A percentile compares a stretch with the other conserved stretches of the same genome.
Evolutionary conservation across 1,284 basidiomycete species (phyloP).

Genomic region (Waitea zeae): DNA sequence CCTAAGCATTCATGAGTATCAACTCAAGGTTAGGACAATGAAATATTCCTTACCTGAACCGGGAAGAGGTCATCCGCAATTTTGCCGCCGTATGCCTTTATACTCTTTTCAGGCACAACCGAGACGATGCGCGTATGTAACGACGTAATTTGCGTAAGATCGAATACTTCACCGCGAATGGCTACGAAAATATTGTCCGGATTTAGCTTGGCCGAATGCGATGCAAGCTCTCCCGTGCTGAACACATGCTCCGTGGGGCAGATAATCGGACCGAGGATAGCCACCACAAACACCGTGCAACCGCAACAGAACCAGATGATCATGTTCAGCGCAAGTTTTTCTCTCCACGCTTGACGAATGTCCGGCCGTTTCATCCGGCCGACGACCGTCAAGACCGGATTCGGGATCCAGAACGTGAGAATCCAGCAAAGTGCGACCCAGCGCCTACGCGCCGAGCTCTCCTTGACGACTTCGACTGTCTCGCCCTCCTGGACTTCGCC

Average conservation of each 20-base stretch:
- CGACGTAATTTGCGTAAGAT: constrained; percentile 41
- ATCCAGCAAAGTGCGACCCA: constrained; percentile 86
- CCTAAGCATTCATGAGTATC: constrained; percentile 22
- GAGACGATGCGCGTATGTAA: constrained; percentile 54
- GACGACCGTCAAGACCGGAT: constrained; percentile 46
- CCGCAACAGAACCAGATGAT: constrained; percentile 92
- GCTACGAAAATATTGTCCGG: constrained; percentile 66
- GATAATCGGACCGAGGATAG: constrained; percentile 75
- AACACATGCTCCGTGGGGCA: constrained; percentile 93
- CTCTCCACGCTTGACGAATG: constrained; percentile 91
- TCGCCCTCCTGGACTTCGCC: constrained; percentile 74
- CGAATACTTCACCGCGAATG: constrained; percentile 89
- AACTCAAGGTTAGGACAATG: not conserved
- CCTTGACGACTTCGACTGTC: constrained; percentile 75
- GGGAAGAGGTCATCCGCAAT: constrained; percentile 78
- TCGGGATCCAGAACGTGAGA: constrained; percentile 88
- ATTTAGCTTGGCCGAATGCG: constrained; percentile 46
- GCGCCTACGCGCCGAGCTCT: constrained; percentile 59
- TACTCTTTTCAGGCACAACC: constrained; percentile 58
- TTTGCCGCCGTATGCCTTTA: constrained; percentile 75
- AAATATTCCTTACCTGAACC: constrained; percentile 51
- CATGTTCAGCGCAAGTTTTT: constrained; percentile 91
- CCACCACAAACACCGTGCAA: constrained; percentile 85
- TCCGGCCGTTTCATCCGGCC: constrained; percentile 91
- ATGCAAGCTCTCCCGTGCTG: constrained; percentile 57